Evolutionary conservation across 345 rosid species (phyloP), one percentile per base, ranked within the genome.

Genomic region (Viola odorata): DNA sequence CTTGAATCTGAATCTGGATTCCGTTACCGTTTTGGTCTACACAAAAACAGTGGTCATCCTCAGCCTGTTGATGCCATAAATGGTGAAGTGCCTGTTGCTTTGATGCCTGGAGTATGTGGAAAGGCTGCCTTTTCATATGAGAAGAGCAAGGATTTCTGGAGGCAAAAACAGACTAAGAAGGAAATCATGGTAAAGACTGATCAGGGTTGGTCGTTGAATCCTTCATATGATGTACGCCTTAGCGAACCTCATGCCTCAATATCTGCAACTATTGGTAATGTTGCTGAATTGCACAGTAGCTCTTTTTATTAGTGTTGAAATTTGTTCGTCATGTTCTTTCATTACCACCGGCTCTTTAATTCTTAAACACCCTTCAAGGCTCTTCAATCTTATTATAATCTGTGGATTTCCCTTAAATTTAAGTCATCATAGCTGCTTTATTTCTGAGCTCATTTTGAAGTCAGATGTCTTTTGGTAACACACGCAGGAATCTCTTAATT

Each of bases 121-220:
- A 86, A 83, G 78, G 96, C 85, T 65, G 91, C 85, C 16, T 80
- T 88, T 76, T 85, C 98, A 40, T 91, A 80, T 70, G 79, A 78
- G 75, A 81, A 76, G 74, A 82, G 78, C 54, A 82, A 66, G 64
- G 84, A 88, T 58, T 23, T 91, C 15, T 86, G 95, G 96, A 85
- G 92, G 80, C 68, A 58, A 53, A 77, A 73, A 62, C 82, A 69
- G 74, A 69, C 62, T 48, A 69, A 47, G 57, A 49, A 76, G 40
- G 86, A 81, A 55, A 8, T 58, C 9, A 8, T 72, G 6, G 54
- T 71, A 40, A 75, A 73, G 69, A 80, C 73, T 37, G 86, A 80
- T 13, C 64, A 75, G 60, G 91, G 85, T 36, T 15, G 57, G 14
- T 66, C 81, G 60, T 62, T 8, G 59, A 41, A 36, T 51, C 79